Conservation (phyloP, 2,329 filamentous ascomycete genomes). For the Bertia moriformis region DNA sequence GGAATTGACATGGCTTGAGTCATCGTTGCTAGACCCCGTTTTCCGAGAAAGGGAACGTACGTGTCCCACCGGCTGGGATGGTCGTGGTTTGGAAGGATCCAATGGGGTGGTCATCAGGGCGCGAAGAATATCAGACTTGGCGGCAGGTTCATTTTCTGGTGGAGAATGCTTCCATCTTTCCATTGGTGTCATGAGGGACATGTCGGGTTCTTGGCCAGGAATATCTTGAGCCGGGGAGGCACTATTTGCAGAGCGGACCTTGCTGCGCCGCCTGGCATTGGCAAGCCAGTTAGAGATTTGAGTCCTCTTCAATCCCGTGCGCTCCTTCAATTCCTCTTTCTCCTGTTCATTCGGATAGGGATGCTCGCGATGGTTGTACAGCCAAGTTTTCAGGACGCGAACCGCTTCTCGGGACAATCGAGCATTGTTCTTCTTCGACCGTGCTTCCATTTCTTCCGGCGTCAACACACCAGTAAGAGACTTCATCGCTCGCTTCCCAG, state of each 20-base stretch:
- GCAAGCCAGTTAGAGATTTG: slow-evolving; percentile 90
- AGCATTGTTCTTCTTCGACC: slow-evolving; percentile 42
- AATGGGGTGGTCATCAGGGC: slow-evolving; percentile 39
- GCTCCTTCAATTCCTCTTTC: slow-evolving; percentile 62
- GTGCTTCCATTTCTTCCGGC: background rate
- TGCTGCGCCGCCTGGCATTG: slow-evolving; percentile 72
- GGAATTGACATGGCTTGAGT: slow-evolving; percentile 44
- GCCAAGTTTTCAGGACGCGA: slow-evolving; percentile 71
- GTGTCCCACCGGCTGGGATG: slow-evolving; percentile 31
- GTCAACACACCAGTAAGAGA: slow-evolving; percentile 11
- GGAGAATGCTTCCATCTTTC: slow-evolving; percentile 45
- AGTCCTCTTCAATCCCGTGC: slow-evolving; percentile 66
- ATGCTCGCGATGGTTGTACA: slow-evolving; percentile 63
- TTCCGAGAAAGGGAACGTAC: background rate
- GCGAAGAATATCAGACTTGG: slow-evolving; percentile 40
- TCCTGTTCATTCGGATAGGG: slow-evolving; percentile 82
- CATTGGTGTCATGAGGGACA: slow-evolving; percentile 38
- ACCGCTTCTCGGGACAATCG: slow-evolving; percentile 71
- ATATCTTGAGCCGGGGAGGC: background rate
- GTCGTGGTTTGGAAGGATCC: slow-evolving; percentile 31
- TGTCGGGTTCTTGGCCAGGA: slow-evolving; percentile 7
- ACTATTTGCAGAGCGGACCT: slow-evolving; percentile 46
- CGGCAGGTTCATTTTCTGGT: slow-evolving; percentile 44
- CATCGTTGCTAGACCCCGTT: slow-evolving; percentile 36
- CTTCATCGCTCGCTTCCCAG: slow-evolving; percentile 21